These are phyloP conservation scores for Rhizopogon vinicolor DNA, from an alignment of 768 basidiomycete species.

Conservation along the genomic window DNA sequence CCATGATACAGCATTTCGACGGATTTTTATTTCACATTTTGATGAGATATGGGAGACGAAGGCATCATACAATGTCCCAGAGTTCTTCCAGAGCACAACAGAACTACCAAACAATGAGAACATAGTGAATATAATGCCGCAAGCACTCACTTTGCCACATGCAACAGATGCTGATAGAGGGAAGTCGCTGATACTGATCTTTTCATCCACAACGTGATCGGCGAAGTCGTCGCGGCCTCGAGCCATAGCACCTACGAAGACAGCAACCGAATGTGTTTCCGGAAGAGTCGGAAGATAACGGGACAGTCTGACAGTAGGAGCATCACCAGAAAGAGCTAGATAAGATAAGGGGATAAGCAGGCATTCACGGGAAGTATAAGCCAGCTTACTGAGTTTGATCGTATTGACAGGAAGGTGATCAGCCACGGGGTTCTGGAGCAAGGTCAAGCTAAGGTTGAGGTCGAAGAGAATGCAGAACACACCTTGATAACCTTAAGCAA, in stretches of 20 bases:
- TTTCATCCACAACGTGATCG: constrained; percentile 90
- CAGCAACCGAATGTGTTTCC: constrained; percentile 82
- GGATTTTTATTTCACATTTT: constrained; percentile 15
- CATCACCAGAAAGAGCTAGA: constrained; percentile 87
- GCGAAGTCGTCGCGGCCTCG: constrained; percentile 96
- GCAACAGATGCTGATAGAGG: constrained; percentile 90
- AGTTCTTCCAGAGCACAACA: constrained; percentile 91
- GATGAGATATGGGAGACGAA: constrained; percentile 1
- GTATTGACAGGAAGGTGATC: constrained; percentile 96
- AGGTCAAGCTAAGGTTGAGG: constrained; percentile 3
- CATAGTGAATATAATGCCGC: neutral
- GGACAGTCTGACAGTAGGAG: constrained; percentile 75
- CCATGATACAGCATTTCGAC: neutral
- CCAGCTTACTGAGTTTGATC: constrained; percentile 82
- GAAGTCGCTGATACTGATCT: constrained; percentile 95
- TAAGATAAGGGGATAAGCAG: constrained; percentile 1
- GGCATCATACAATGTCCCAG: constrained; percentile 79
- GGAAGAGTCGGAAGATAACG: constrained; percentile 83
- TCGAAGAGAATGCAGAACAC: constrained; percentile 10
- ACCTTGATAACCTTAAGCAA: constrained; percentile 96
- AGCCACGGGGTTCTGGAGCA: constrained; percentile 77
- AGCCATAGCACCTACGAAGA: constrained; percentile 99
- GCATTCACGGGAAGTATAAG: neutral
- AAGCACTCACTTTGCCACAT: constrained; percentile 82
- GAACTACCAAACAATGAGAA: constrained; percentile 45